phyloP scores from a whole-genome alignment of 495 filamentous ascomycete genomes.

The Penicillium pulvis region DNA sequence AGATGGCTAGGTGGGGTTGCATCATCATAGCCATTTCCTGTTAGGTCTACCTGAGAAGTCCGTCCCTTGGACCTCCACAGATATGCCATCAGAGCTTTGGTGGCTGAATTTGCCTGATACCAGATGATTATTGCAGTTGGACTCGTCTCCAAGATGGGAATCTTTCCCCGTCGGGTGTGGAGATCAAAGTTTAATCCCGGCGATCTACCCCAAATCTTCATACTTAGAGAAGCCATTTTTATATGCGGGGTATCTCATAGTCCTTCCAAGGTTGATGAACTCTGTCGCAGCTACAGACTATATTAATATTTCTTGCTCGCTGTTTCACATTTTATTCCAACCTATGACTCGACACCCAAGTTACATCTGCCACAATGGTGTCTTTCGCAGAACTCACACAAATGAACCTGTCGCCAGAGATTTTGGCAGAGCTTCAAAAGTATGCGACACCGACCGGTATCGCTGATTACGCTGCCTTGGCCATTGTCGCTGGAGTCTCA shows the following conservation, averaged over 20 bases:
- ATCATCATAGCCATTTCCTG: too few relatives aligned
- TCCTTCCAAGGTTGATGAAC: too few relatives aligned
- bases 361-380: background rate
- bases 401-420: constrained; percentile 24
- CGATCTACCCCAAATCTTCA: background rate
- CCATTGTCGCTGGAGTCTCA: constrained; percentile 27
- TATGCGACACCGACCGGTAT: constrained; percentile 27
- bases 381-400: constrained; percentile 2
- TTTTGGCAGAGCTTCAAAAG: constrained; percentile 25
- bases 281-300: background rate
- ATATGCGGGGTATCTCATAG: background rate
- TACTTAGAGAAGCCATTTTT: background rate
- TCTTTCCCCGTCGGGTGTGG: constrained; percentile 1
- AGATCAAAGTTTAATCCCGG: background rate
- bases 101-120: background rate
- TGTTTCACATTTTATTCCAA: background rate
- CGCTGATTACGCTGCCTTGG: constrained; percentile 35
- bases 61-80: too few relatives aligned
- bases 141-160: background rate
- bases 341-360: background rate
- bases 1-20: too few relatives aligned
- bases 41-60: too few relatives aligned
- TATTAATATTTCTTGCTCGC: background rate
- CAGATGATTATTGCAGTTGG: too few relatives aligned
- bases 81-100: background rate